phyloP scores from a whole-genome alignment of 306 rosid species.

The Lathyrus sativus region DNA sequence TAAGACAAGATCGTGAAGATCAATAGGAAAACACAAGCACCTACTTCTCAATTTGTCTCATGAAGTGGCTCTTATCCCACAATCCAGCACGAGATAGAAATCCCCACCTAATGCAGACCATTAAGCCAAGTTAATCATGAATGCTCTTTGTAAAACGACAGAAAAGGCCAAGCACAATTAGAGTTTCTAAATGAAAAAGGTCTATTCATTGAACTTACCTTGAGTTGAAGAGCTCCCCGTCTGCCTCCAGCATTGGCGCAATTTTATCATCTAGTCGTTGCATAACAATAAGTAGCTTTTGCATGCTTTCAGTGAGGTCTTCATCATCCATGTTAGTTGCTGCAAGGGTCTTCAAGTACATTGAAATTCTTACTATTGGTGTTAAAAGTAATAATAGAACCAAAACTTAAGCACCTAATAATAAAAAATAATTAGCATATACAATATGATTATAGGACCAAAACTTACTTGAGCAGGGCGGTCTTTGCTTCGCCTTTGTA shows the following conservation, averaged over 20 bases:
- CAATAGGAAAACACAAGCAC: conserved; percentile 45
- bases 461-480: conserved; percentile 97
- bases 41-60: conserved; percentile 98
- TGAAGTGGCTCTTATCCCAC: conserved; percentile 98
- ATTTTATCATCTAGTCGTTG: conserved; percentile 90
- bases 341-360: conserved; percentile 78
- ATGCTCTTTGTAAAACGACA: not conserved
- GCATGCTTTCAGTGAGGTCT: conserved; percentile 90
- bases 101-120: conserved; percentile 79
- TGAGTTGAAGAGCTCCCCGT: conserved; percentile 85
- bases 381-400: conserved; percentile 7
- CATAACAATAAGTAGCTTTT: conserved; percentile 93
- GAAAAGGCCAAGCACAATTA: not conserved
- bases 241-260: conserved; percentile 86
- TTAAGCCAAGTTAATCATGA: conserved; percentile 35
- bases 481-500: conserved; percentile 73
- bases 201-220: conserved; percentile 51
- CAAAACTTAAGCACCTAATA: conserved; percentile 12
- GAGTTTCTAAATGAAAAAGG: conserved; percentile 30
- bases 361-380: conserved; percentile 24
- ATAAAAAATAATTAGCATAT: conserved; percentile 1
- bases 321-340: conserved; percentile 90
- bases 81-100: conserved; percentile 92
- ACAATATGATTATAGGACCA: conserved; percentile 25
- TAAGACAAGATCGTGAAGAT: conserved; percentile 24